Conservation (phyloP, 768 basidiomycete species). For the Lactifluus hygrophoroides region DNA sequence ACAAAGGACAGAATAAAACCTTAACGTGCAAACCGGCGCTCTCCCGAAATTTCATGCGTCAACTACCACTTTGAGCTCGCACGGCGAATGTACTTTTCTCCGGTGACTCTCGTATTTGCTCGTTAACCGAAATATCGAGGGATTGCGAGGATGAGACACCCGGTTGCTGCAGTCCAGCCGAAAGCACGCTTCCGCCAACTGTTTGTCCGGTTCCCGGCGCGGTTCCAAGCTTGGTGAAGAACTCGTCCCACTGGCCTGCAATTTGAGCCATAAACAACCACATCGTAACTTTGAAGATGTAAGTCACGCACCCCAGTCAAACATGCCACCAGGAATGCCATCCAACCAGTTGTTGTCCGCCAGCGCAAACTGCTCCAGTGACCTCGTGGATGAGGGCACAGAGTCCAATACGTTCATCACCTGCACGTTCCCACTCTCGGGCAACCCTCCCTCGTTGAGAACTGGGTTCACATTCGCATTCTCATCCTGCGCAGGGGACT, state of each 20-base stretch:
- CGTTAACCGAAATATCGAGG: not conserved
- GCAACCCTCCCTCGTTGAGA: slow-evolving; percentile 42
- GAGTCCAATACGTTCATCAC: slow-evolving; percentile 70
- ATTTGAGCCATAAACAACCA: not conserved
- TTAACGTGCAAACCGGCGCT: not conserved
- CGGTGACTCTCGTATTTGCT: not conserved
- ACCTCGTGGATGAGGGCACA: slow-evolving; percentile 38
- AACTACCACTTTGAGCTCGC: not conserved
- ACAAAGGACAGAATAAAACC: not conserved
- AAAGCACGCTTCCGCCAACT: not conserved
- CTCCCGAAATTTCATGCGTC: not conserved
- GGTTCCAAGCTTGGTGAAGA: slow-evolving; percentile 46
- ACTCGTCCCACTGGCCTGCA: slow-evolving; percentile 75
- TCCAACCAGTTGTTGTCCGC: slow-evolving; percentile 64
- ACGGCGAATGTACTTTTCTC: not conserved
- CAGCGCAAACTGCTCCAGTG: slow-evolving; percentile 56
- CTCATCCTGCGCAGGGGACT: slow-evolving; percentile 38
- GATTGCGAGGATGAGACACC: not conserved
- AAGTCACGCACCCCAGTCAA: slow-evolving; percentile 65
- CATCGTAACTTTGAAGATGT: slow-evolving; percentile 1
- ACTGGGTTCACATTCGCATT: slow-evolving; percentile 65
- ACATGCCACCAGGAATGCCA: slow-evolving; percentile 77
- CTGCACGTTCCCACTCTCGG: slow-evolving; percentile 46
- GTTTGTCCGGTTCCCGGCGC: not conserved
- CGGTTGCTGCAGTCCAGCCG: not conserved